Percentiles rank a stretch among this genome's conserved stretches.
These are phyloP conservation scores for Kodamaea plutei DNA, from an alignment of 1,139 yeast genomes.

Conservation along the genomic window DNA sequence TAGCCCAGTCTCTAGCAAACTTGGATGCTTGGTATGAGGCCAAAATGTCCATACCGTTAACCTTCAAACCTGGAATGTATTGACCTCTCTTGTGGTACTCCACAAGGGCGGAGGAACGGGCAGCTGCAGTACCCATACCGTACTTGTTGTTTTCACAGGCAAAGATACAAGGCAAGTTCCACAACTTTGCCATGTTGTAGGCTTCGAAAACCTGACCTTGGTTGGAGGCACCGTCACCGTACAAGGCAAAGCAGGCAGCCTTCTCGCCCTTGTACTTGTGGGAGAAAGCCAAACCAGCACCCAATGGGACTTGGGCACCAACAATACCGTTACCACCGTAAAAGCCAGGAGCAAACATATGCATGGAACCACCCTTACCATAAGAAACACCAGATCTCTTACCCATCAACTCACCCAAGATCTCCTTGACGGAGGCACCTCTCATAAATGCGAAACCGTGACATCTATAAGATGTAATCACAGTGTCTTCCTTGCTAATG, in stretches of 20 bases:
- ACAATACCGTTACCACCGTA: slow-evolving; percentile 99
- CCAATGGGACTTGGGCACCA: slow-evolving; percentile 98
- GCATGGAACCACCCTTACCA: slow-evolving; percentile 99
- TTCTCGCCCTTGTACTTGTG: slow-evolving; percentile 87
- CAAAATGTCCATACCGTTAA: slow-evolving; percentile 96
- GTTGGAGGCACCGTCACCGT: slow-evolving; percentile 99
- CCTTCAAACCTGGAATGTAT: slow-evolving; percentile 96
- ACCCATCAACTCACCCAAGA: slow-evolving; percentile 95
- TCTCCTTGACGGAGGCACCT: slow-evolving; percentile 87
- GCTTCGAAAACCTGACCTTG: slow-evolving; percentile 99
- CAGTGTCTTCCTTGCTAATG: slow-evolving; percentile 74
- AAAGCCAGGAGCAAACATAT: slow-evolving; percentile 92
- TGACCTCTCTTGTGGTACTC: slow-evolving; percentile 99
- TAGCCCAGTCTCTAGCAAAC: slow-evolving; percentile 95
- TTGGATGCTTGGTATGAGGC: slow-evolving; percentile 95
- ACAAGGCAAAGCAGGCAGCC: slow-evolving; percentile 80
- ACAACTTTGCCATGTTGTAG: slow-evolving; percentile 97
- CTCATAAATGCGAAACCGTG: slow-evolving; percentile 97
- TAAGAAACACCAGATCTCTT: slow-evolving; percentile 89
- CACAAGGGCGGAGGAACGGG: slow-evolving; percentile 93
- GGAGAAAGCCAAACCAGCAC: slow-evolving; percentile 96
- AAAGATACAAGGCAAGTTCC: slow-evolving; percentile 92
- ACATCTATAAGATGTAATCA: slow-evolving; percentile 96
- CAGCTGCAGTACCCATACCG: slow-evolving; percentile 99
- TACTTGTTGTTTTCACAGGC: slow-evolving; percentile 98